Base-by-base conservation (phyloP, 768 basidiomycete genomes). In the Thelephora aurantiotincta region DNA sequence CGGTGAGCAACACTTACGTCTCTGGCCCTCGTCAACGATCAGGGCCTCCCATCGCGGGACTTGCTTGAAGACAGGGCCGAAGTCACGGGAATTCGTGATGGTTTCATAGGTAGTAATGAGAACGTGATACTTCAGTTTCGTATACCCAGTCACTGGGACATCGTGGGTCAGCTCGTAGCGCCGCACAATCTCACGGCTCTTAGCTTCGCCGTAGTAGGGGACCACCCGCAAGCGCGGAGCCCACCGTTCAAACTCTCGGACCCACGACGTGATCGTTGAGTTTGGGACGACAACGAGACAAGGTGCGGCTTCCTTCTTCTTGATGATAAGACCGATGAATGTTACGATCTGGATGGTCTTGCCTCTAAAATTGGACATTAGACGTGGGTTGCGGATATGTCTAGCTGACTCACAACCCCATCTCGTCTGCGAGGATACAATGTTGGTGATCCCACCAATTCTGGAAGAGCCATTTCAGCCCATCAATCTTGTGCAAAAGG, bases 401-500 rank as follows among this genome's bases (percentile, higher is more conserved):
- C 49, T 19, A 35, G 36, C 19, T 22, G 7, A 58, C 69, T 45
- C 61, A 88, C 90, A 92, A 65, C 50, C 92, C 92, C 96, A 99
- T 98, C 63, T 98, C 96, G 59, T 99, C 96, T 2, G 96, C 94
- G 18, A 98, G 73, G 52, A 93, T 93, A 51, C 82, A 89, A 37
- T 78, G 77, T 51, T 89, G 89, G 37, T 69, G 72, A 52, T 75
- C 80, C 80, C 82, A 89, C 91, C 91, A 93, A 52, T 91, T 89
- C 53, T 81, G 76, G 53, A 75, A 80, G 42, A 90, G 68, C 88
- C 85, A 89, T 47, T 87, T 86, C 46, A 88, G 80, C 33, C 85
- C 86, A 23, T 85, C 80, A 6, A 83, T 72, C 82, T 85, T 47
- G 13, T 22, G n/a, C n/a, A n/a, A 48, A 50, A 20, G 20, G 36